Conservation (phyloP, 2,329 filamentous ascomycete genomes). For the Colletotrichum sidae region DNA sequence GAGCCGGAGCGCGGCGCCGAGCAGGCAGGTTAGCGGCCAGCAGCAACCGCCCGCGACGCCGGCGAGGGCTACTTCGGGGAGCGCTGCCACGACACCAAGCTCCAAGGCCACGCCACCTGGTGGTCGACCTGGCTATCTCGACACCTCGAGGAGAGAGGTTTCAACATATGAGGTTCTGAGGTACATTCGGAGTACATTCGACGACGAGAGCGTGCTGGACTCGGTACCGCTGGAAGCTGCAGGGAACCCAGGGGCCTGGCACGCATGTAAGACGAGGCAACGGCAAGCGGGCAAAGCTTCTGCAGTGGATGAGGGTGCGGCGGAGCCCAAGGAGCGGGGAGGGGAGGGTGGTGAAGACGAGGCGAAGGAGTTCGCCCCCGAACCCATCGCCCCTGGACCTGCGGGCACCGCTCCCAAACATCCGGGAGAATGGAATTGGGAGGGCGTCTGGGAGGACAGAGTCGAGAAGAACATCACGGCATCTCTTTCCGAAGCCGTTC, state of each 20-base stretch:
- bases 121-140: slow-evolving; percentile 52
- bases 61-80: slow-evolving; percentile 38
- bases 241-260: slow-evolving; percentile 92
- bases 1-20: slow-evolving; percentile 51
- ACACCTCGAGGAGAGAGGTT: slow-evolving; percentile 55
- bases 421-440: slow-evolving; percentile 96
- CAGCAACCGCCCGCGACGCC: slow-evolving; percentile 44
- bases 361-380: slow-evolving; percentile 39
- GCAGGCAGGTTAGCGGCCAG: slow-evolving; percentile 57
- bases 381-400: slow-evolving; percentile 11
- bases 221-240: slow-evolving; percentile 83
- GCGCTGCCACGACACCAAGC: slow-evolving; percentile 46
- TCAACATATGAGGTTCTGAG: slow-evolving; percentile 77
- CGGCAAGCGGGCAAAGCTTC: slow-evolving; percentile 29
- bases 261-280: slow-evolving; percentile 84
- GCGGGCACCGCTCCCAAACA: slow-evolving; percentile 52
- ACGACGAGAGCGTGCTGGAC: slow-evolving; percentile 81
- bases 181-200: slow-evolving; percentile 87
- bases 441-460: slow-evolving; percentile 93
- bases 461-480: slow-evolving; percentile 82
- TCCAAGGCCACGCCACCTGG: slow-evolving; percentile 44
- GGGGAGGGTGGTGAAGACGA: background rate
- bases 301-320: background rate
- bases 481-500: slow-evolving; percentile 81
- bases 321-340: background rate